These are phyloP conservation scores for Pleurotus tuoliensis DNA, from an alignment of 768 basidiomycete genomes.

Conservation along the genomic window DNA sequence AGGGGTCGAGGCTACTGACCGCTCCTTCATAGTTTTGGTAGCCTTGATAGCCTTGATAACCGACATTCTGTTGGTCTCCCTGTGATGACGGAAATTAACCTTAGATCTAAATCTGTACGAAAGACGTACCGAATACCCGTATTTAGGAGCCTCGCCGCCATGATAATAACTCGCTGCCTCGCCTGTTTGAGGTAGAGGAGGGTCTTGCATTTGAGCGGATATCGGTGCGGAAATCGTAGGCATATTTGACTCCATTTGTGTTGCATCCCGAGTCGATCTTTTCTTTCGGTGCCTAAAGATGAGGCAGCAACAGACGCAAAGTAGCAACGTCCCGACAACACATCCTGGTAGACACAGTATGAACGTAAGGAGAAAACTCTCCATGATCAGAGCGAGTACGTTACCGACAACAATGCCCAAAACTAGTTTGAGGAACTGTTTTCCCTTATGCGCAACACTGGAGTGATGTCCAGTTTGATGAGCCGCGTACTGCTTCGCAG, in stretches of 20 bases:
- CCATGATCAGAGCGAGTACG: neutral
- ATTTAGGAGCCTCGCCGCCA: neutral
- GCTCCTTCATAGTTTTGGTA: neutral
- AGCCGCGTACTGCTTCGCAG: neutral
- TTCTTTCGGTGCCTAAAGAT: neutral
- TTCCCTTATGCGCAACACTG: neutral
- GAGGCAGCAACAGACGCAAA: slow-evolving; percentile 5
- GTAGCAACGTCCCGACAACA: neutral
- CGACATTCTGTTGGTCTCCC: neutral
- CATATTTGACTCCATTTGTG: neutral
- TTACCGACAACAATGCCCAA: slow-evolving; percentile 3
- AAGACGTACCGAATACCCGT: slow-evolving; percentile 1
- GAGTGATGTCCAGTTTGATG: neutral
- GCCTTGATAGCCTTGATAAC: neutral
- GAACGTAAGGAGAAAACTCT: neutral
- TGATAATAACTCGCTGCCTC: slow-evolving; percentile 1
- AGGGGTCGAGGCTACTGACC: neutral
- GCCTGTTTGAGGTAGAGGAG: neutral
- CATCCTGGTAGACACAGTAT: neutral
- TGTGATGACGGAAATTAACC: neutral
- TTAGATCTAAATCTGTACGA: neutral
- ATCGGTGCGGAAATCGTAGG: slow-evolving; percentile 1
- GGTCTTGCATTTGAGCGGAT: neutral
- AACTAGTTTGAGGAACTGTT: slow-evolving; percentile 4
- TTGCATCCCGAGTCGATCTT: neutral